Base-by-base conservation (phyloP, 176 grass and related monocot genomes). In the Musa acuminata region DNA sequence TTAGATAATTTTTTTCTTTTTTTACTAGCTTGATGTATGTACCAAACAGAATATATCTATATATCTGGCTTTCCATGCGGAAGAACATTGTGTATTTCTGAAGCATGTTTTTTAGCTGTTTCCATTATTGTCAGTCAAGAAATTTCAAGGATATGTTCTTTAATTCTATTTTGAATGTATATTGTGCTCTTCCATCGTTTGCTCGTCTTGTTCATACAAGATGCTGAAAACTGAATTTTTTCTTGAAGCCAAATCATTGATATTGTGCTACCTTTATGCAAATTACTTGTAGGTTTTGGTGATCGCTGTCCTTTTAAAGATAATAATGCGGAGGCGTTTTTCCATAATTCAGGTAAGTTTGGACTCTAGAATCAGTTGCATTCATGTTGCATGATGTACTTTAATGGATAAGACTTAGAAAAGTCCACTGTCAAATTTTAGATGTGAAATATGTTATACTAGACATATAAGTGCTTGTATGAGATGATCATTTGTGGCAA, bases 281-380 rank as follows among this genome's bases (percentile, higher is more conserved):
- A 59, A 59, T 27, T 50, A 43, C 29, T 24, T 64, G 10, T 59
- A 77, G 75, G 75, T 77, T 52, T 77, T 77, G 48, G 75, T 77
- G 21, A 77, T 77, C 22, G 75, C 75, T 77, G 21, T 77, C 48
- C 75, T 77, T 51, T 25, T 77, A 64, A 77, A 77, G 60, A 53
- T 65, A 17, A 77, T 77, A 52, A 77, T 77, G 75, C 35, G 75
- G 24, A 77, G 75, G 11, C 75, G 60, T 23, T 77, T 77, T 77
- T 77, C 75, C 7, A 52, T 65, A 25, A 77, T 77, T 77, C 75
- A 77, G 75, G 75, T 77, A 77, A 65, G 12, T 77, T 62, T 73
- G 8, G 13, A 52, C 1, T 77, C 20, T 77, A 12, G 11, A 50
- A 52, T 65, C 7, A 24, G n/a, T 51, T 20, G 2, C 43, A 23